Conservation (phyloP, 257 asterid species). For the Plantago major region DNA sequence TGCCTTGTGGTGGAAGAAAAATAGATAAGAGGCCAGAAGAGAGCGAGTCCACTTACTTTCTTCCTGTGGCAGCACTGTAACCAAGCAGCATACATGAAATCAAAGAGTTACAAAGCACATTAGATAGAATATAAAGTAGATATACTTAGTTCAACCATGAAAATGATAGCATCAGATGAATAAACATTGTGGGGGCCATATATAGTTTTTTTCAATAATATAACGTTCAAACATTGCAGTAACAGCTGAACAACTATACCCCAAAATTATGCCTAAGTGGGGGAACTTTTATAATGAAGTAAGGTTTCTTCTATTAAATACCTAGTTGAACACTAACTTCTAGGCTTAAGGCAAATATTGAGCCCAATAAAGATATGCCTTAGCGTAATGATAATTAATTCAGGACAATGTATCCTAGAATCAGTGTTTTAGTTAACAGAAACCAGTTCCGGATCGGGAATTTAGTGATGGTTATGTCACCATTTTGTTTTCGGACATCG, state of each 20-base stretch:
- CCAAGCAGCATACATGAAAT: conserved; percentile 43
- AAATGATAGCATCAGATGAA: conserved; percentile 5
- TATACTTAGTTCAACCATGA: conserved; percentile 16
- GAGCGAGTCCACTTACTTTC: conserved; percentile 48
- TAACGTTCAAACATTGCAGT: conserved; percentile 10
- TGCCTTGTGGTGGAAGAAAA: neutral
- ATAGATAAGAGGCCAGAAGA: neutral
- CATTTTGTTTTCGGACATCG: no score
- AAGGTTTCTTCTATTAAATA: conserved; percentile 4
- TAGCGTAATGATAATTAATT: neutral
- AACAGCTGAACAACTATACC: conserved; percentile 16
- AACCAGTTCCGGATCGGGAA: neutral
- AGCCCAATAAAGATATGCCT: neutral
- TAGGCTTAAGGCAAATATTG: neutral
- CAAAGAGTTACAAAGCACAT: conserved; percentile 31
- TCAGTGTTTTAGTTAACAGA: neutral
- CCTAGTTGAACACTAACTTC: conserved; percentile 7
- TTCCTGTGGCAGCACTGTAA: conserved; percentile 92
- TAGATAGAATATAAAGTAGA: conserved; percentile 24
- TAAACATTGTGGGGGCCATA: conserved; percentile 7
- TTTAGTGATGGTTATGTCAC: no score
- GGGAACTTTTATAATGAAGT: neutral
- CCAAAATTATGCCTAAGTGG: neutral
- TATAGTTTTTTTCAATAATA: neutral
- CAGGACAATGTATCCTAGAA: neutral